Percentiles rank a stretch among this genome's conserved stretches.
Evolutionary conservation across 305 asterid species (phyloP).

Genomic region (Fraxinus xanthoxyloides): DNA sequence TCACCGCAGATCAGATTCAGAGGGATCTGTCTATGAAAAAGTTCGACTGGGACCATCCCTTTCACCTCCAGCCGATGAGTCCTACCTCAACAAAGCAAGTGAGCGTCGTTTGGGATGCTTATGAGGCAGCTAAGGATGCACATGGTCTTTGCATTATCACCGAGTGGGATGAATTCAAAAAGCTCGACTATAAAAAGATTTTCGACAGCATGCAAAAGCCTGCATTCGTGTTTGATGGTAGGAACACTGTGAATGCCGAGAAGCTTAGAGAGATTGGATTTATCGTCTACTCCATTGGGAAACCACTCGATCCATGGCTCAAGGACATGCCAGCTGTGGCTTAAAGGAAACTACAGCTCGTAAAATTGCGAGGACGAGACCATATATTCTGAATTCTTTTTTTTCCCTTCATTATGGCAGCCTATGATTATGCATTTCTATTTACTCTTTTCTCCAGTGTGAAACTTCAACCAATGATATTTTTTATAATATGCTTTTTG

Average conservation of each 20-base stretch:
- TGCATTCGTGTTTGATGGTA: slow-evolving; percentile 48
- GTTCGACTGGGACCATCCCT: slow-evolving; percentile 49
- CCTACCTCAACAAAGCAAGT: slow-evolving; percentile 36
- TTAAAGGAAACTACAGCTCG: background rate
- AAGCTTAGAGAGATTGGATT: slow-evolving; percentile 39
- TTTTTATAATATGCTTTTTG: background rate
- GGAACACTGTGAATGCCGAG: slow-evolving; percentile 33
- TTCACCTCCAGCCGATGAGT: slow-evolving; percentile 33
- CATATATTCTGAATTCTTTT: background rate
- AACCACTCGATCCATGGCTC: slow-evolving; percentile 57
- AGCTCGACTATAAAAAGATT: slow-evolving; percentile 42
- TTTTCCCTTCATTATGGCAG: background rate
- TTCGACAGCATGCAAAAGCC: slow-evolving; percentile 55
- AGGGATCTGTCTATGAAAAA: slow-evolving; percentile 39
- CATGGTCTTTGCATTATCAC: slow-evolving; percentile 55
- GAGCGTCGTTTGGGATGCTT: slow-evolving; percentile 39
- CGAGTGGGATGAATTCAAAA: slow-evolving; percentile 56
- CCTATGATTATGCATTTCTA: background rate
- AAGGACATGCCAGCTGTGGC: slow-evolving; percentile 42
- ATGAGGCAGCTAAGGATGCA: slow-evolving; percentile 48
- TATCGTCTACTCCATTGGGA: slow-evolving; percentile 52
- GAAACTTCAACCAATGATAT: background rate
- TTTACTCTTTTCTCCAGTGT: background rate
- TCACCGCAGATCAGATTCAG: slow-evolving; percentile 32
- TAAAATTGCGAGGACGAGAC: background rate